Evolutionary conservation across 2,329 filamentous ascomycete genomes (phyloP), one percentile per base, ranked within the genome.

Genomic region (Hortaea sp.): DNA sequence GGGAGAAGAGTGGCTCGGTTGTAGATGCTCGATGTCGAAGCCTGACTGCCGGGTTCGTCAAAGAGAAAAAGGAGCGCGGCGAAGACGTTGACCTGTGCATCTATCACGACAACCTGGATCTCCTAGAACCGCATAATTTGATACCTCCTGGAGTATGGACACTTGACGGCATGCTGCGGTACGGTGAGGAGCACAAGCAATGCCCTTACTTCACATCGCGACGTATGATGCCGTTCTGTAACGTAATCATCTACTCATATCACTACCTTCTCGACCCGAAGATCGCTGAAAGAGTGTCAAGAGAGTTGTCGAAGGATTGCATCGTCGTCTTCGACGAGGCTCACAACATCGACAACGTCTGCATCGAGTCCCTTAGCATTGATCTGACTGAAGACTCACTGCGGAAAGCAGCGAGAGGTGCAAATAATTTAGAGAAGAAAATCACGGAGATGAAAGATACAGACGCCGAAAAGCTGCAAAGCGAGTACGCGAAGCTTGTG

Each of bases 311-410:
- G 0, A 95, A 95, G 58, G 94, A 98, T 65, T 95, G 89, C 64
- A 98, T 98, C 44, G 87, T 98, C 13, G 92, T 98, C 3, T 98
- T 98, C 54, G 92, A 98, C 61, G 92, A 98, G 66, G 92, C 92
- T 10, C 92, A 98, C 70, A 98, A 98, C 62, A 98, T 98, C 57
- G 92, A 98, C 74, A 98, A 98, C 63, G 92, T 98, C 49, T 98
- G 94, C 64, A 98, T 98, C 55, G 92, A 98, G 63, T 90, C 92
- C 1, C 71, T 97, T 9, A 98, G 92, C 61, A 97, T 95, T 38
- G 92, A 98, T 59, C 79, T 98, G 47, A 97, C 90, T 0, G 89
- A 98, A 62, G 92, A 97, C 56, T 95, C 90, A 0, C 66, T 98
- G 44, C 80, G 89, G 20, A 94, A 88, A 68, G 92, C 92, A 13